Base-by-base conservation (phyloP, 805 yeast species). In the Debaryomyces tyrocola region DNA sequence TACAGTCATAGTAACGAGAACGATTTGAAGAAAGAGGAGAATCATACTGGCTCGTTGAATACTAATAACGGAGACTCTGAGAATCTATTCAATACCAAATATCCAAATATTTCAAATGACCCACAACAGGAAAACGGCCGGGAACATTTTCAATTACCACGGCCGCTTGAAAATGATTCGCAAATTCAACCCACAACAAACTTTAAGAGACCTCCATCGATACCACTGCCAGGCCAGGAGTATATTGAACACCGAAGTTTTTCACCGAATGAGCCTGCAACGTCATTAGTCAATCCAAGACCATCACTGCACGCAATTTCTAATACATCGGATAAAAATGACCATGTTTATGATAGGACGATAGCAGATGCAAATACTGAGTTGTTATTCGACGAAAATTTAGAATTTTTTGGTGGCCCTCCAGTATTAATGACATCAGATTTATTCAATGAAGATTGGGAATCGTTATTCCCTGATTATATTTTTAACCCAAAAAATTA, bases 351-450 rank as follows among this genome's bases (percentile, higher is more conserved):
- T 12, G 11, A 31, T 31, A 47, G 42, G 27, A 20, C 45, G 9
- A 44, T 47, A 14, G 45, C 31, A 20, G 51, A 56, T 24, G 40
- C 58, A 12, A 56, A 53, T 43, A 48, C 60, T 12, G 60, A 59
- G 15, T 34, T 59, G 9, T 44, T 63, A 18, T 54, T 54, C 20
- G 66, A 62, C 37, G 60, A 61, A 41, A 57, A 50, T 48, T 55
- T 67, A 24, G 78, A 67, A 41, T 73, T 71, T 51, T 70, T 77
- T 50, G 80, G 81, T 3, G 80, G 81, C 2, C 81, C 80, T 0
- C 80, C 80, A 5, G 71, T 77, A 14, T 69, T 76, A 45, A 75
- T 77, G 80, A 75, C 78, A 1, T 72, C 79, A 2, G 79, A 73
- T 45, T 63, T 74, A 56, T 67, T 71, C 47, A 66, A 69, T 45